These are phyloP conservation scores for Trichoderma harzianum DNA, from an alignment of 2,329 filamentous ascomycete genomes.

Conservation along the genomic window DNA sequence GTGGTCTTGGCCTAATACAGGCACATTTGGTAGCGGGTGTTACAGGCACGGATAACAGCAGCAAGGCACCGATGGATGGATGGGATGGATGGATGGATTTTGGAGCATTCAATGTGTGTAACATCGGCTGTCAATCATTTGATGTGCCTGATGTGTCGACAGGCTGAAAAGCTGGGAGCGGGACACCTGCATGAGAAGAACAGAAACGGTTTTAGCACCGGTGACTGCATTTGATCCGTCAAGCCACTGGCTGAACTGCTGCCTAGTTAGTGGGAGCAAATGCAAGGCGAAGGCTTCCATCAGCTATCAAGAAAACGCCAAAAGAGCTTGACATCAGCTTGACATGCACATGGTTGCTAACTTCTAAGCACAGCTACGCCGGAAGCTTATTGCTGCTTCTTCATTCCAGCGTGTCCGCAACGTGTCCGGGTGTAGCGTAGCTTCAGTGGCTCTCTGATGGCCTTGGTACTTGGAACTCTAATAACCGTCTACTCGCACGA, in stretches of 20 bases:
- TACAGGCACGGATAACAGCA: neutral
- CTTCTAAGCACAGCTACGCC: neutral
- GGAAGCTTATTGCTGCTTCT: neutral
- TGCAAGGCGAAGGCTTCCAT: neutral
- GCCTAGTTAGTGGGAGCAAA: neutral
- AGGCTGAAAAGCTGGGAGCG: neutral
- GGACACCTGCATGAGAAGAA: neutral
- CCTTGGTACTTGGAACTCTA: neutral
- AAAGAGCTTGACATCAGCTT: neutral
- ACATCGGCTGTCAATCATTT: neutral
- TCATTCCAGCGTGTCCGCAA: neutral
- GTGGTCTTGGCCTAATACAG: neutral
- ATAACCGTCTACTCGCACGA: neutral
- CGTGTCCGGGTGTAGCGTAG: neutral
- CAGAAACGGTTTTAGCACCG: neutral
- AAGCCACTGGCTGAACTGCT: neutral
- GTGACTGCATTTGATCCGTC: neutral
- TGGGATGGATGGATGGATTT: neutral
- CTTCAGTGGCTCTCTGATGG: neutral
- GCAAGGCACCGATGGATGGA: neutral
- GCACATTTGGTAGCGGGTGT: neutral
- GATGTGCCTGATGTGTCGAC: neutral
- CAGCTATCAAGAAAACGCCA: neutral
- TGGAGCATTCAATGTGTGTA: neutral
- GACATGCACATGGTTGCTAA: neutral